A percentile compares a stretch with the other conserved stretches of the same genome.
These are phyloP conservation scores for Exutisphaerella laricina DNA, from an alignment of 2,329 filamentous ascomycete genomes.

Conservation along the genomic window DNA sequence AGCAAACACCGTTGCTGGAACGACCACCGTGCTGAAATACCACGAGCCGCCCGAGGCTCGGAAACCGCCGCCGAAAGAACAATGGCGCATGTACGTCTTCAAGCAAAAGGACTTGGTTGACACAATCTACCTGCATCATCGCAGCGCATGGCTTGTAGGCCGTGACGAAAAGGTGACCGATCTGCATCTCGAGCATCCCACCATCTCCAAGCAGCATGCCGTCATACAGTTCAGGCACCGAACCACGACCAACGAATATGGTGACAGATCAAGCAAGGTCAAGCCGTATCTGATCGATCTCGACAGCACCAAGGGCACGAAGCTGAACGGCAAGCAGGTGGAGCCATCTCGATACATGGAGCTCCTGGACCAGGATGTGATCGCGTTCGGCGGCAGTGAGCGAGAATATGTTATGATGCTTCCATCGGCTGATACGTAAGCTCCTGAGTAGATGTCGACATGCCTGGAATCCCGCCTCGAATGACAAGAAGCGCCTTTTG, in stretches of 20 bases:
- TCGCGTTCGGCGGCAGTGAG: slow-evolving; percentile 81
- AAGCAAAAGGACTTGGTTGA: slow-evolving; percentile 72
- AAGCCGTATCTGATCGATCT: slow-evolving; percentile 86
- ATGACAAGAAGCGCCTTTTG: no score
- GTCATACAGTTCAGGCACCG: slow-evolving; percentile 88
- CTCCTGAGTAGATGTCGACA: no score
- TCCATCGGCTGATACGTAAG: slow-evolving; percentile 32
- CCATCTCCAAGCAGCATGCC: slow-evolving; percentile 90
- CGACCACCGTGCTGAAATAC: slow-evolving; percentile 81
- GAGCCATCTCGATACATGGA: slow-evolving; percentile 78
- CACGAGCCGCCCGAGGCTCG: slow-evolving; percentile 91
- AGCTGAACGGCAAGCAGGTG: slow-evolving; percentile 68
- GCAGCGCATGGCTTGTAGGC: slow-evolving; percentile 88
- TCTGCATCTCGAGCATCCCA: slow-evolving; percentile 79
- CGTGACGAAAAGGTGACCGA: slow-evolving; percentile 77
- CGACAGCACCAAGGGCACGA: slow-evolving; percentile 87
- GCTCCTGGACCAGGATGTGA: slow-evolving; percentile 78
- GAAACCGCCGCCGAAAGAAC: slow-evolving; percentile 70
- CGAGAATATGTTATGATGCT: slow-evolving; percentile 97
- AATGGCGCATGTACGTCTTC: slow-evolving; percentile 91
- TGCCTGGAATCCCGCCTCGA: no score
- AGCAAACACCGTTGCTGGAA: slow-evolving; percentile 75
- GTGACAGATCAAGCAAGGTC: slow-evolving; percentile 67
- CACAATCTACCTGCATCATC: slow-evolving; percentile 66
- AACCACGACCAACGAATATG: slow-evolving; percentile 78